phyloP scores from a whole-genome alignment of 495 filamentous ascomycete species.

The Tuber brumale region DNA sequence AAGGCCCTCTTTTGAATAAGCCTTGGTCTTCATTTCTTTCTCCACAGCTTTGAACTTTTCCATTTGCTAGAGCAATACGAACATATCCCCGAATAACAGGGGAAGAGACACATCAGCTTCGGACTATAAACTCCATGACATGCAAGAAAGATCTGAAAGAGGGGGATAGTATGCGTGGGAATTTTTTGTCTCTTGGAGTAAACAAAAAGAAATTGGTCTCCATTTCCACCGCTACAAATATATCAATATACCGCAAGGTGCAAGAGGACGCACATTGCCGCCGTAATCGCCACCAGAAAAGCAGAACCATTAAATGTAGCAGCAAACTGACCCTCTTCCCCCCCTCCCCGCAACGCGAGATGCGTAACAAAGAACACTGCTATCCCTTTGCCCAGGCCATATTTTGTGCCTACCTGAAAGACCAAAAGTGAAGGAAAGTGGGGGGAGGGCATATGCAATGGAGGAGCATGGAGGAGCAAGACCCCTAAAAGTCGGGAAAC shows the following conservation, averaged over 20 bases:
- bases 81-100: conserved; percentile 37
- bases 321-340: conserved; percentile 19
- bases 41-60: conserved; percentile 99
- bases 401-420: conserved; percentile 13
- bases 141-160: conserved; percentile 29
- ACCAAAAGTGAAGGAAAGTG: conserved; percentile 22
- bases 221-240: conserved; percentile 4
- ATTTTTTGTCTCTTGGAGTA: conserved; percentile 17
- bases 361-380: conserved; percentile 35
- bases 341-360: conserved; percentile 9
- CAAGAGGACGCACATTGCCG: conserved; percentile 3
- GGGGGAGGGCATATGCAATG: conserved; percentile 15
- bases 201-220: conserved; percentile 28
- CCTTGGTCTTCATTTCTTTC: conserved; percentile 99
- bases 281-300: conserved; percentile 1
- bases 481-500: conserved; percentile 11
- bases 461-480: neutral
- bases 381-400: conserved; percentile 10
- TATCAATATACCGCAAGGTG: neutral
- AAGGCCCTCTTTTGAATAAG: conserved; percentile 95
- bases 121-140: conserved; percentile 39
- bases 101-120: conserved; percentile 39
- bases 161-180: conserved; percentile 30
- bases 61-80: conserved; percentile 71
- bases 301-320: conserved; percentile 9